Percentiles rank a stretch among this genome's conserved stretches.
Evolutionary conservation across 441 rosid species (phyloP).

Genomic region (Isatis lusitanica): DNA sequence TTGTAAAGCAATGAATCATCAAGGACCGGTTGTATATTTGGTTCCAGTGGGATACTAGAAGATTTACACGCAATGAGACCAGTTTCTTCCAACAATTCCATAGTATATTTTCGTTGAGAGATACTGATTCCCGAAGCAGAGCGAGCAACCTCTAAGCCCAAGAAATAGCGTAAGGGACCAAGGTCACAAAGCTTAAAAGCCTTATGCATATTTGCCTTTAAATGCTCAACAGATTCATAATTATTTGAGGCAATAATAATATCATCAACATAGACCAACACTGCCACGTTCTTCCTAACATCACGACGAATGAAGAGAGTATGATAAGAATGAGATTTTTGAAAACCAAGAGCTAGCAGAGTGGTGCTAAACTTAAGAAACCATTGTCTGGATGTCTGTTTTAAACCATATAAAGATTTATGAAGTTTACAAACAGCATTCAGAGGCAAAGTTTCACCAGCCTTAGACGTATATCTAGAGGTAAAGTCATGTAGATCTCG

Average conservation of each 20-base stretch:
- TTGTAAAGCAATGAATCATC: rapidly evolving
- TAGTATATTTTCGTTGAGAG: too few species aligned
- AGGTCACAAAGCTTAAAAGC: too few species aligned
- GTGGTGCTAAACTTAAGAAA: too few species aligned
- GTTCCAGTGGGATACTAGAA: too few species aligned
- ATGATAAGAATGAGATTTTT: neutral
- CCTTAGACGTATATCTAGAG: neutral
- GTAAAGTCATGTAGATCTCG: neutral
- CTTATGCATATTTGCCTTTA: too few species aligned
- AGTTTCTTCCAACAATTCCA: too few species aligned
- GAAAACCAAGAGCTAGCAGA: neutral
- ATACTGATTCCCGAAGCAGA: too few species aligned
- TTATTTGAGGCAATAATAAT: neutral
- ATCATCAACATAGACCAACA: neutral
- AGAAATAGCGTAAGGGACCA: too few species aligned
- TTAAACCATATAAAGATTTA: too few species aligned
- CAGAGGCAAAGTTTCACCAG: neutral
- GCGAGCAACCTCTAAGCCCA: too few species aligned
- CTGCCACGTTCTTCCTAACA: neutral
- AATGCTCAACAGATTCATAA: too few species aligned
- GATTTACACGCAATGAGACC: too few species aligned
- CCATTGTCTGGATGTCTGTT: neutral
- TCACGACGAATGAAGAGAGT: neutral
- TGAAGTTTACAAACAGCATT: neutral
- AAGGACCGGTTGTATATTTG: neutral